Evolutionary conservation across 306 rosid species (phyloP).

Genomic region (Ochetophila trinervis): DNA sequence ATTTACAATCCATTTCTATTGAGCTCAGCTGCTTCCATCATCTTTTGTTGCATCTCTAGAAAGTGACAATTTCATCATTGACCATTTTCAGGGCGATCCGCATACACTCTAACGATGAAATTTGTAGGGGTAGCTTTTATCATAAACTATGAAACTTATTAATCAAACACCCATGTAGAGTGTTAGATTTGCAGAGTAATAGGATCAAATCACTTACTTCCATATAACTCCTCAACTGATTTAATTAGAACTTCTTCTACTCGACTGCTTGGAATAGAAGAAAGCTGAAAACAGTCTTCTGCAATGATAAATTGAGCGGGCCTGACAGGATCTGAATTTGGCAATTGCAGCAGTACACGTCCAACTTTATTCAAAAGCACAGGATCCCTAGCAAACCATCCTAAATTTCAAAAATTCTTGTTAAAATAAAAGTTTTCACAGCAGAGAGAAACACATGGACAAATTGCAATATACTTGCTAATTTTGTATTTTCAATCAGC

Average conservation of each 20-base stretch:
- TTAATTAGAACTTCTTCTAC: slow-evolving; percentile 32
- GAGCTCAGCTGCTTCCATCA: neutral
- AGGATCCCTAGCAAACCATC: slow-evolving; percentile 94
- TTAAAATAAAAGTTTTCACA: slow-evolving; percentile 15
- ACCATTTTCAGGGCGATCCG: slow-evolving; percentile 8
- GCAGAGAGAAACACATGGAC: neutral
- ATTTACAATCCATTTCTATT: neutral
- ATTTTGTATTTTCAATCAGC: too few species aligned
- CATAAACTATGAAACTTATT: neutral
- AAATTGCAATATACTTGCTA: too few species aligned
- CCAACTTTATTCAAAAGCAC: slow-evolving; percentile 61
- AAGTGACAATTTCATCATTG: slow-evolving; percentile 2
- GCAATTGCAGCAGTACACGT: slow-evolving; percentile 46
- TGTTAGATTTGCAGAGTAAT: slow-evolving; percentile 1
- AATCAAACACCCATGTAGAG: neutral
- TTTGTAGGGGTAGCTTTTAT: neutral
- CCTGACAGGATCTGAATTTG: slow-evolving; percentile 34
- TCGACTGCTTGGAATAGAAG: slow-evolving; percentile 51
- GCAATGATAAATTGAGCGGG: slow-evolving; percentile 64
- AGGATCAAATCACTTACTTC: slow-evolving; percentile 45
- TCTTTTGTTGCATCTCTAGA: neutral
- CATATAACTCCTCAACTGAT: slow-evolving; percentile 60
- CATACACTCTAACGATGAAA: too few species aligned
- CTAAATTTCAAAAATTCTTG: slow-evolving; percentile 44
- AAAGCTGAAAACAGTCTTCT: slow-evolving; percentile 80